Conservation (phyloP, 2,329 filamentous ascomycete species). For the Pyricularia pennisetigena region DNA sequence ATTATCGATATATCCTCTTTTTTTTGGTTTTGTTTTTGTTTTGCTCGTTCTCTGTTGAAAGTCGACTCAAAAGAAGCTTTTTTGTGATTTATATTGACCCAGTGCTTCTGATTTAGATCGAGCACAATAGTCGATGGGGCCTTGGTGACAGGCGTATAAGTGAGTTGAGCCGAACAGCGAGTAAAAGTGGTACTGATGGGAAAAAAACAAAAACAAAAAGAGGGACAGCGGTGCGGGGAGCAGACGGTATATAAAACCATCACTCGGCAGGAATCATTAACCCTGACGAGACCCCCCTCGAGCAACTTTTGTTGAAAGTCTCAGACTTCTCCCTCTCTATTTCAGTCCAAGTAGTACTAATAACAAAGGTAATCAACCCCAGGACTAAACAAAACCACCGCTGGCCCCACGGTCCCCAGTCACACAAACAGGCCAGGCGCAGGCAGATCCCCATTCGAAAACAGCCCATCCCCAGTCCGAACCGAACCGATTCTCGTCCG, state of each 20-base stretch:
- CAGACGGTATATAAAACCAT: neutral
- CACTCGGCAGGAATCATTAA: too few relatives aligned
- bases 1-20: neutral
- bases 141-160: neutral
- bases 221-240: neutral
- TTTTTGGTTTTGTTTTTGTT: neutral
- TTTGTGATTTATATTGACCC: neutral
- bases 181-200: neutral
- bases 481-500: neutral
- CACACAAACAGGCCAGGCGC: neutral
- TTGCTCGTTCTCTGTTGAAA: neutral
- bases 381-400: too few relatives aligned
- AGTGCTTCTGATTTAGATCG: neutral
- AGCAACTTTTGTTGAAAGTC: too few relatives aligned
- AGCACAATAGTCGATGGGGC: neutral
- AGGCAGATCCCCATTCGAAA: neutral
- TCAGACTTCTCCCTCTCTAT: too few relatives aligned
- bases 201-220: too few relatives aligned
- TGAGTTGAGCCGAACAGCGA: neutral
- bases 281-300: too few relatives aligned
- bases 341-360: too few relatives aligned
- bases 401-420: neutral
- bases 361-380: too few relatives aligned
- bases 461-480: neutral
- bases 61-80: neutral